Evolutionary conservation across 2,329 filamentous ascomycete species (phyloP).

Genomic region (Scedosporium dehoogii): DNA sequence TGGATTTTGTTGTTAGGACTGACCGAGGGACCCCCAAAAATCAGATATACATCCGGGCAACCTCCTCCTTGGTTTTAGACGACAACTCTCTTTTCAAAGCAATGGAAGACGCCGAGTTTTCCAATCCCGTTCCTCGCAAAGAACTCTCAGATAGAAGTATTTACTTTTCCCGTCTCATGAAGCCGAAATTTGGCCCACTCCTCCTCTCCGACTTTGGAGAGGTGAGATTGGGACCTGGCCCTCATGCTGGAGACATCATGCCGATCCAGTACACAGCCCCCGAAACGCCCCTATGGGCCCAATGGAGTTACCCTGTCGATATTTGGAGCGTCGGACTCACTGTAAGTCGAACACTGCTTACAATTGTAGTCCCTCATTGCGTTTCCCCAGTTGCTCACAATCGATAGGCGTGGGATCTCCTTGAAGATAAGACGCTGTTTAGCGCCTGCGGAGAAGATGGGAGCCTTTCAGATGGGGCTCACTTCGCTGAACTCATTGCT

Average conservation of each 20-base stretch:
- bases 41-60: slow-evolving; percentile 18
- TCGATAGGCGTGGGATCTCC: background rate
- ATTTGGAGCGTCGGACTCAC: slow-evolving; percentile 20
- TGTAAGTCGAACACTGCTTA: slow-evolving; percentile 5
- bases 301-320: slow-evolving; percentile 17
- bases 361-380: background rate
- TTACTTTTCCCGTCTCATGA: background rate
- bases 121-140: slow-evolving; percentile 16
- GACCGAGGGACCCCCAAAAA: background rate
- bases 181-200: background rate
- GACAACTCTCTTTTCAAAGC: slow-evolving; percentile 14
- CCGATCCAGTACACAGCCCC: slow-evolving; percentile 12
- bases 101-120: slow-evolving; percentile 15
- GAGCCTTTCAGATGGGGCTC: background rate
- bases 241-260: background rate
- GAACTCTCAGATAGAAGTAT: slow-evolving; percentile 12
- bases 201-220: background rate
- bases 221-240: background rate
- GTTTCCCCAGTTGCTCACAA: background rate
- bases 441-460: background rate
- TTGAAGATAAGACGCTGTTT: background rate
- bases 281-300: slow-evolving; percentile 13
- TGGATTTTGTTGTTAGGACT: background rate
- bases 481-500: background rate
- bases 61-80: slow-evolving; percentile 13